Conservation (phyloP, 805 yeast genomes). For the Candida piceae region DNA sequence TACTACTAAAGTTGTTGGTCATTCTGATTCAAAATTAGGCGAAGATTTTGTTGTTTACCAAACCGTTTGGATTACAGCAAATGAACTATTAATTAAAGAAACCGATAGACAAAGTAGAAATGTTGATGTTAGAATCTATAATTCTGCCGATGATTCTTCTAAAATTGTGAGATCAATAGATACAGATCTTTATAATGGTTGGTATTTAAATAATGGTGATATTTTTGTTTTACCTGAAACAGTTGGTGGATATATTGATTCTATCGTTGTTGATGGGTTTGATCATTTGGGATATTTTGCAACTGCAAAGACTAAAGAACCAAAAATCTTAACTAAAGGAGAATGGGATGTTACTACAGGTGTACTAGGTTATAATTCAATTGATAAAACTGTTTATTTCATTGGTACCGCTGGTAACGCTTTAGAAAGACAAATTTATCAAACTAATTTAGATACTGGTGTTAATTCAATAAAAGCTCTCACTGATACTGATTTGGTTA, state of each 20-base stretch:
- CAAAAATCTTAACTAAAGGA: conserved; percentile 41
- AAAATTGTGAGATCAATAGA: conserved; percentile 38
- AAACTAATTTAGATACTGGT: conserved; percentile 35
- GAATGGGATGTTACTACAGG: conserved; percentile 49
- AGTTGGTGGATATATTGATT: conserved; percentile 56
- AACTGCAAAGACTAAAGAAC: conserved; percentile 36
- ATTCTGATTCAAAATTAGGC: conserved; percentile 30
- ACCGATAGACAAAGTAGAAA: conserved; percentile 58
- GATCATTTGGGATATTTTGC: conserved; percentile 62
- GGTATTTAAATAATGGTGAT: conserved; percentile 42
- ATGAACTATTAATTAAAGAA: conserved; percentile 50
- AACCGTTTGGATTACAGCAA: conserved; percentile 51
- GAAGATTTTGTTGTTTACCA: conserved; percentile 55
- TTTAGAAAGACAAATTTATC: conserved; percentile 56
- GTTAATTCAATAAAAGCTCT: conserved; percentile 18
- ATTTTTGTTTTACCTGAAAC: conserved; percentile 34
- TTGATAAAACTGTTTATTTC: conserved; percentile 47
- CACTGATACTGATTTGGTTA: conserved; percentile 33
- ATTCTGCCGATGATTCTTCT: conserved; percentile 28
- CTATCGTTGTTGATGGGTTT: conserved; percentile 48
- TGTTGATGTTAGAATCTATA: conserved; percentile 45
- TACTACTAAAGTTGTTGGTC: conserved; percentile 19
- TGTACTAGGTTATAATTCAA: conserved; percentile 43
- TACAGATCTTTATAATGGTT: conserved; percentile 45
- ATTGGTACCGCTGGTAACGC: conserved; percentile 50